A percentile compares a stretch with the other conserved stretches of the same genome.
Evolutionary conservation across 1,284 basidiomycete genomes (phyloP).

Genomic region (Austroboletus novae-zelandiae): DNA sequence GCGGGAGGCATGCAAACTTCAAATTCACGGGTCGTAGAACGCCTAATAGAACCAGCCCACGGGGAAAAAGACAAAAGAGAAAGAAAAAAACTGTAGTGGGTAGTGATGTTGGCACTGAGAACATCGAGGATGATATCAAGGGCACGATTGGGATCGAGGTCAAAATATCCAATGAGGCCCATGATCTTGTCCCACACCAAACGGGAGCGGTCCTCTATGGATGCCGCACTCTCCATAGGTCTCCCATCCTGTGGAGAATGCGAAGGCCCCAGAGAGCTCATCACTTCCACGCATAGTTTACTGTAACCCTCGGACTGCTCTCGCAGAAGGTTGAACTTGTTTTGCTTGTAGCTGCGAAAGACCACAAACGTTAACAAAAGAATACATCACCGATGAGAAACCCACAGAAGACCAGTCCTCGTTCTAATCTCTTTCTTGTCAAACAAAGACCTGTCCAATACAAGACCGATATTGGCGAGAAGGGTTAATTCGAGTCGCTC

Average conservation of each 20-base stretch:
- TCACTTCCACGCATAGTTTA: constrained; percentile 84
- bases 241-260: constrained; percentile 60
- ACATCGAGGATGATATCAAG: constrained; percentile 94
- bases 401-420: constrained; percentile 77
- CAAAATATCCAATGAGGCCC: constrained; percentile 92
- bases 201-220: constrained; percentile 63
- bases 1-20: constrained; percentile 40
- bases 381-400: constrained; percentile 16
- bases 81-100: constrained; percentile 92
- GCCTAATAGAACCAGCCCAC: constrained; percentile 57
- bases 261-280: constrained; percentile 73
- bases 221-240: constrained; percentile 56
- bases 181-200: constrained; percentile 86
- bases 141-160: constrained; percentile 92
- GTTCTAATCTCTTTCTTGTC: constrained; percentile 77
- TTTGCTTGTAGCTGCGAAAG: constrained; percentile 84
- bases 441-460: constrained; percentile 58
- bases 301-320: constrained; percentile 98
- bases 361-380: constrained; percentile 8
- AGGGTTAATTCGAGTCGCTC: constrained; percentile 70
- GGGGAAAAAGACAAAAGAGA: constrained; percentile 82
- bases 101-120: constrained; percentile 76
- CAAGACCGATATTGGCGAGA: constrained; percentile 59
- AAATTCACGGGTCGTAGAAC: constrained; percentile 25
- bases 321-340: constrained; percentile 96